Base-by-base conservation (phyloP, 1,139 yeast species). In the Geotrichum fermentans region DNA sequence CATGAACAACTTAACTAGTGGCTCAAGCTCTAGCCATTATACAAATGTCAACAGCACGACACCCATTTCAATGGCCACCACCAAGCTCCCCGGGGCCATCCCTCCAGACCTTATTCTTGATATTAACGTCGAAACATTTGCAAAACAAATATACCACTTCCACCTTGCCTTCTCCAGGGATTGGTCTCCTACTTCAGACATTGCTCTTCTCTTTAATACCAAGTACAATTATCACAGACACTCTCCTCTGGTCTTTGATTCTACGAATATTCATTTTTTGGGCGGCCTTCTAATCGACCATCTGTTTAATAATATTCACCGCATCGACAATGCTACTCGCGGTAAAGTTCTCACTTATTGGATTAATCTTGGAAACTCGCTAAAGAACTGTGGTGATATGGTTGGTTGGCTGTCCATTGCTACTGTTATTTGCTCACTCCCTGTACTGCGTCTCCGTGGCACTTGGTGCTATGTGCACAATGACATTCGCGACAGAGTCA, bases 391-490 rank as follows among this genome's bases (percentile, higher is more conserved):
- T 24, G 98, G 98, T 45, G 95, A 92, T 62, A 87, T 89, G 92
- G 90, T 90, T 0, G 83, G 95, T 28, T 92, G 97, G 97, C 70
- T 88, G 33, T 96, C 96, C 1, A 82, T 90, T 57, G 89, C 96
- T 1, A 82, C 94, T 1, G 76, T 85, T 1, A 74, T 90, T 2
- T 82, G 96, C 59, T 86, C 96, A 0, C 81, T 84, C 50, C 95
- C 97, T 0, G 75, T 90, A 2, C 69, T 90, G 52, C 75, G 98
- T 55, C 70, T 92, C 45, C 71, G 78, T 24, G 77, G 78, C 54
- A 76, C 89, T 2, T 92, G 98, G 98, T 72, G 83, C 8, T 71
- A 74, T 50, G 87, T 90, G 3, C 78, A 86, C 11, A 73, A 75
- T 14, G 78, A 77, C 34, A 73, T 79, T 45, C 69, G 87, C 49